Percentiles rank a stretch among this genome's conserved stretches.
These are phyloP conservation scores for Tetramitus jugosus DNA, from an alignment of 208 protist genomes.

Conservation along the genomic window DNA sequence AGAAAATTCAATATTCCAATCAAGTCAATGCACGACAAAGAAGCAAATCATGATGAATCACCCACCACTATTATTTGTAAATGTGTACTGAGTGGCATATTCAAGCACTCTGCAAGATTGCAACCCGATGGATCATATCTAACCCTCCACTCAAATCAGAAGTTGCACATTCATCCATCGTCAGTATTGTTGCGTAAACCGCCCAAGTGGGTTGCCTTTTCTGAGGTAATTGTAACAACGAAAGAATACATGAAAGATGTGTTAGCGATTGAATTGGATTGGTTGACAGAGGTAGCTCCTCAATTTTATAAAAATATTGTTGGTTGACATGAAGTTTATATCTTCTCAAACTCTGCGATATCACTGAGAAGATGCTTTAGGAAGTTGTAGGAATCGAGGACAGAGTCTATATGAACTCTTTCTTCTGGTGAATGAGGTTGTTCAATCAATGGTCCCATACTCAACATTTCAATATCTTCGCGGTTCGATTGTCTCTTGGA, in stretches of 20 bases:
- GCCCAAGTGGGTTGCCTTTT: constrained; percentile 96
- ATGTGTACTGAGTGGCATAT: not conserved
- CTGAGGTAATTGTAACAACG: constrained; percentile 89
- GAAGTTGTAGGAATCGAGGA: no score
- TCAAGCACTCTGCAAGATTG: not conserved
- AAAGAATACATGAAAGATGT: constrained; percentile 94
- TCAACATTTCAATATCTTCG: no score
- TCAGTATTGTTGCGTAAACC: constrained; percentile 28
- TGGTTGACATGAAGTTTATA: not conserved
- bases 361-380: no score
- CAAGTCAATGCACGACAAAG: not conserved
- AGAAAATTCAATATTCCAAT: not conserved
- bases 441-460: no score
- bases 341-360: no score
- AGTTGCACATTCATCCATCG: not conserved
- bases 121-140: not conserved
- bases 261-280: constrained; percentile 90
- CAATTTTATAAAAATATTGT: constrained; percentile 49
- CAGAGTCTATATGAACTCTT: no score
- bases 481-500: no score
- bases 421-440: no score
- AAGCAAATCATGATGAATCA: not conserved
- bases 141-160: not conserved
- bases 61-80: not conserved
- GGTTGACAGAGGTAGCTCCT: constrained; percentile 74